A percentile compares a stretch with the other conserved stretches of the same genome.
These are phyloP conservation scores for Ceratocystis huliohia DNA, from an alignment of 2,329 filamentous ascomycete species.

Conservation along the genomic window DNA sequence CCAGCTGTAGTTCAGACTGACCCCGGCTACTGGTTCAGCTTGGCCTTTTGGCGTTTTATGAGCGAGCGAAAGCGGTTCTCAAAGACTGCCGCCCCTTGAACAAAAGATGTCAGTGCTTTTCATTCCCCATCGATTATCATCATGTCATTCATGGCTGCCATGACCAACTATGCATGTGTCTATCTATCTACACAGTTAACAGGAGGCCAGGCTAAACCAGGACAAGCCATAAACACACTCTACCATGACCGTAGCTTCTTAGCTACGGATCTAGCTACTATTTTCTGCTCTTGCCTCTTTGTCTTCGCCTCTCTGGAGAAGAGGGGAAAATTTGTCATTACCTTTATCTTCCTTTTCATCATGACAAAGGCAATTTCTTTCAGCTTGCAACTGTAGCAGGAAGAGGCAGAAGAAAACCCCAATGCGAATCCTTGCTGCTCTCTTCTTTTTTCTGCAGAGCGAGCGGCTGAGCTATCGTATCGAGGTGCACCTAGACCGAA, in stretches of 20 bases:
- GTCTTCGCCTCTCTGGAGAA: background rate
- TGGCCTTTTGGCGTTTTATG: conserved; percentile 4
- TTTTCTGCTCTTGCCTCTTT: background rate
- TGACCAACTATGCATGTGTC: background rate
- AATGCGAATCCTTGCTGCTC: background rate
- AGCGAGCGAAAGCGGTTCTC: background rate
- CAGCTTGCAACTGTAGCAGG: conserved; percentile 4
- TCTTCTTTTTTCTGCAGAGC: background rate
- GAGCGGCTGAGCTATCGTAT: conserved; percentile 2
- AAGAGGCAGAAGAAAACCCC: background rate
- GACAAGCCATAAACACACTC: background rate
- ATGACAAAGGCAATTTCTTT: conserved; percentile 1
- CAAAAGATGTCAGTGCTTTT: conserved; percentile 3
- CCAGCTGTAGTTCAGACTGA: background rate
- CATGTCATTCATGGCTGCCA: background rate
- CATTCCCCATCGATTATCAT: background rate
- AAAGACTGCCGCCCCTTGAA: background rate
- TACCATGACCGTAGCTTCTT: background rate
- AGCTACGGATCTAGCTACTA: background rate
- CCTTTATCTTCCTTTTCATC: background rate
- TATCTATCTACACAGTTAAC: background rate
- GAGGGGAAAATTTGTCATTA: background rate
- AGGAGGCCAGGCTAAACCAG: background rate
- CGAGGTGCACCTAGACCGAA: background rate
- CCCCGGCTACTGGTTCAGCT: background rate